These are phyloP conservation scores for Curvularia hawaiiensis DNA, from an alignment of 2,329 filamentous ascomycete species.

Conservation along the genomic window DNA sequence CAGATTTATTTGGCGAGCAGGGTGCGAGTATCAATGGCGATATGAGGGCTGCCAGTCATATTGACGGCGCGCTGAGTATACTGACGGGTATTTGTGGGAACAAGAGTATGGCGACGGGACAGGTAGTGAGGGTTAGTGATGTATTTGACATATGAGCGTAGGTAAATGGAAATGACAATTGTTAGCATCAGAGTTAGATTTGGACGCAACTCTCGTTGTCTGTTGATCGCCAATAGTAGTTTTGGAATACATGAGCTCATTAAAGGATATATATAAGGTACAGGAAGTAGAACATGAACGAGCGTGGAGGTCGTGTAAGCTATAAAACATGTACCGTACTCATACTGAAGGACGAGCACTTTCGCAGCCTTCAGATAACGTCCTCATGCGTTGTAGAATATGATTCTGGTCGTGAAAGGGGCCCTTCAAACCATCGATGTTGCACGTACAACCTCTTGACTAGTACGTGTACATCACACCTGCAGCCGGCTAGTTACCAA, in stretches of 20 bases:
- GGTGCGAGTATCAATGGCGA: conserved; percentile 53
- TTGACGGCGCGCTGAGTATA: conserved; percentile 65
- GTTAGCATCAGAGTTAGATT: neutral
- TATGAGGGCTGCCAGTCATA: conserved; percentile 62
- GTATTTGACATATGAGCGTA: conserved; percentile 18
- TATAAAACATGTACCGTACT: neutral
- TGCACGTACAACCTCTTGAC: neutral
- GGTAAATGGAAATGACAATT: neutral
- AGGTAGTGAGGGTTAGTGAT: conserved; percentile 63
- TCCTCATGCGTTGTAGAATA: too few species aligned
- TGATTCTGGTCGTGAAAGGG: neutral
- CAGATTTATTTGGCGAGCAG: conserved; percentile 62
- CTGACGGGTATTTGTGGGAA: conserved; percentile 66
- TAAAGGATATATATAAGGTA: neutral
- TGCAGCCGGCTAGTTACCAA: neutral
- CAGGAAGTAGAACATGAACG: neutral
- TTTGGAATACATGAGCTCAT: neutral
- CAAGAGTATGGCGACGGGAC: conserved; percentile 61
- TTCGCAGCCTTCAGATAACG: too few species aligned
- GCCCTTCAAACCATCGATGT: neutral
- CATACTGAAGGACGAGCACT: too few species aligned
- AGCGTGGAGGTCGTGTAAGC: neutral
- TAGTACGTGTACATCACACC: neutral
- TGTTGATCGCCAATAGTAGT: neutral
- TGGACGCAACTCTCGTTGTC: neutral